Evolutionary conservation across 1,139 yeast genomes (phyloP).

Genomic region (Geotrichum reessii): DNA sequence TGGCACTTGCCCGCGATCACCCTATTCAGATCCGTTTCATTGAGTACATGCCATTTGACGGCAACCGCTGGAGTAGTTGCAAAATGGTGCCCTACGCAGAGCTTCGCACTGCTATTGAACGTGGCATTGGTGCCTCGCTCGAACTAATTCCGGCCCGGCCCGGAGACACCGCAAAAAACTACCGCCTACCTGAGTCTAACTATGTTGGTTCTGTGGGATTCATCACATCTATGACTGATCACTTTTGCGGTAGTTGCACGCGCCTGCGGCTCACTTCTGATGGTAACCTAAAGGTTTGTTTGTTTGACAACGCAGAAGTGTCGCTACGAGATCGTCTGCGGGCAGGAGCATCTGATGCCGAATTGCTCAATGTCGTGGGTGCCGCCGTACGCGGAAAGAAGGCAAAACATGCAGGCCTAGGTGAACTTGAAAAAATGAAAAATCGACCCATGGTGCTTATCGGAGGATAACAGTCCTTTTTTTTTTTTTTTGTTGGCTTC

Average conservation of each 20-base stretch:
- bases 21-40: conserved; percentile 47
- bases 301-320: conserved; percentile 48
- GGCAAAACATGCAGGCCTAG: conserved; percentile 47
- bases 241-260: conserved; percentile 47
- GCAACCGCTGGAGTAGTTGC: conserved; percentile 44
- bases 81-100: conserved; percentile 44
- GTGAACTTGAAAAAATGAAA: conserved; percentile 41
- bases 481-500: neutral
- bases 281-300: conserved; percentile 49
- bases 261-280: conserved; percentile 46
- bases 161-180: conserved; percentile 48
- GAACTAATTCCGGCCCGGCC: conserved; percentile 30
- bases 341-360: conserved; percentile 32
- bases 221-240: conserved; percentile 49
- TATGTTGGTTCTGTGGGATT: conserved; percentile 45
- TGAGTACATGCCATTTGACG: conserved; percentile 53
- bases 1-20: conserved; percentile 37
- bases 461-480: conserved; percentile 39
- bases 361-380: conserved; percentile 39
- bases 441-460: conserved; percentile 51
- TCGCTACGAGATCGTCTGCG: conserved; percentile 43
- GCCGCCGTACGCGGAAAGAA: conserved; percentile 42
- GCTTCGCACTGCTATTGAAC: conserved; percentile 36
- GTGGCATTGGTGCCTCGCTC: conserved; percentile 23
- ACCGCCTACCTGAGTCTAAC: conserved; percentile 34